Conservation (phyloP, 129 eudicot genomes). For the Helianthus tuberosus region DNA sequence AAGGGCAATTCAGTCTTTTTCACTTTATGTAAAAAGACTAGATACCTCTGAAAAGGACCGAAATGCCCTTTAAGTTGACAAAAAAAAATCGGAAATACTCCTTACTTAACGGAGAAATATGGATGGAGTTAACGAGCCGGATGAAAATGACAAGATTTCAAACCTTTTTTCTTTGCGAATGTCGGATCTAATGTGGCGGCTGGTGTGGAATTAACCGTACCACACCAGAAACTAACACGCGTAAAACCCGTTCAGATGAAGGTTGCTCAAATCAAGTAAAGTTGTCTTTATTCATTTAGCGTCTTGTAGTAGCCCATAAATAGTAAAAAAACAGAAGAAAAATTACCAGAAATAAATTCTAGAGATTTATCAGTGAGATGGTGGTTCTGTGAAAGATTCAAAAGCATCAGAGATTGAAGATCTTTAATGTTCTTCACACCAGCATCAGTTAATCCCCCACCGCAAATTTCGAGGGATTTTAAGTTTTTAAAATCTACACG, state of each 20-base stretch:
- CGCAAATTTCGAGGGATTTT: slow-evolving; percentile 85
- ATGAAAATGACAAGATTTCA: no score
- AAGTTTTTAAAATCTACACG: slow-evolving; percentile 69
- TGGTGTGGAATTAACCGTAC: neutral
- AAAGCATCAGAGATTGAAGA: slow-evolving; percentile 64
- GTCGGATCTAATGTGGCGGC: neutral
- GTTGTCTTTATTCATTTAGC: neutral
- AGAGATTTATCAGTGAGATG: slow-evolving; percentile 78
- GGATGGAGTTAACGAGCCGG: no score
- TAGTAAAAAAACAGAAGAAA: neutral
- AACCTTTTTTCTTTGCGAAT: neutral
- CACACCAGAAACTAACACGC: neutral
- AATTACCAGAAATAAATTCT: slow-evolving; percentile 85
- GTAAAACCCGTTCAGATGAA: neutral
- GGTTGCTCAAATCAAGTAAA: neutral
- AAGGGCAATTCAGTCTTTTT: no score
- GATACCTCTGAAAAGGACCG: no score
- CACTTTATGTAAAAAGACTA: no score
- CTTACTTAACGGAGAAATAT: no score
- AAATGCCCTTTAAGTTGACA: no score
- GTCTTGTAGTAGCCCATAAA: neutral
- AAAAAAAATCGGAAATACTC: no score
- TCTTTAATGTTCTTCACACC: slow-evolving; percentile 97
- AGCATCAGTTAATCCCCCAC: slow-evolving; percentile 87
- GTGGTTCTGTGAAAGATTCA: slow-evolving; percentile 88